Conservation (phyloP, 768 basidiomycete species). For the Mycena latifolia region DNA sequence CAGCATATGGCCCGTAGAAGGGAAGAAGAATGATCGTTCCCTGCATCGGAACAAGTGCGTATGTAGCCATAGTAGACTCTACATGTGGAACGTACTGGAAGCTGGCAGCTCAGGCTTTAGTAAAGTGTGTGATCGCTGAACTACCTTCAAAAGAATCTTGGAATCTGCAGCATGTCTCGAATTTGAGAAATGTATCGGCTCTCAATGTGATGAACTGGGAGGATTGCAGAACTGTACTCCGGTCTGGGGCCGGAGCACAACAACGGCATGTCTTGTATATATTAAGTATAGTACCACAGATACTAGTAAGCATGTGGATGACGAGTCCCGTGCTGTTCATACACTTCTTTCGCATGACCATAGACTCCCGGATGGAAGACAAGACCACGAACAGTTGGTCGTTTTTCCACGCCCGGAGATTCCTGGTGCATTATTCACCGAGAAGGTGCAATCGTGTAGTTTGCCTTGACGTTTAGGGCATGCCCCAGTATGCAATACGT, state of each 20-base stretch:
- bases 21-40: conserved; percentile 13
- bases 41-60: conserved; percentile 4
- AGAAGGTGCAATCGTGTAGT: conserved; percentile 9
- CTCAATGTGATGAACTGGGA: conserved; percentile 6
- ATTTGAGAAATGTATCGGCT: conserved; percentile 9
- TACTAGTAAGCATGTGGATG: conserved; percentile 13
- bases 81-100: conserved; percentile 3
- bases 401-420: conserved; percentile 8
- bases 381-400: conserved; percentile 3
- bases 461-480: conserved; percentile 13
- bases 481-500: conserved; percentile 13
- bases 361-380: conserved; percentile 2
- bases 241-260: conserved; percentile 5
- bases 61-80: conserved; percentile 1
- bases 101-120: background rate
- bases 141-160: conserved; percentile 8
- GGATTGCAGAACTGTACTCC: conserved; percentile 9
- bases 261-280: conserved; percentile 12
- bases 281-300: conserved; percentile 10
- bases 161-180: conserved; percentile 7
- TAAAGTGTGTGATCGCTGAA: conserved; percentile 10
- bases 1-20: conserved; percentile 10
- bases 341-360: conserved; percentile 15
- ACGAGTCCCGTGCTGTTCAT: conserved; percentile 8
- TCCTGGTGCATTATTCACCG: conserved; percentile 6